Evolutionary conservation across 2,329 filamentous ascomycete species (phyloP).

Genomic region (Cladosporium colombiae): DNA sequence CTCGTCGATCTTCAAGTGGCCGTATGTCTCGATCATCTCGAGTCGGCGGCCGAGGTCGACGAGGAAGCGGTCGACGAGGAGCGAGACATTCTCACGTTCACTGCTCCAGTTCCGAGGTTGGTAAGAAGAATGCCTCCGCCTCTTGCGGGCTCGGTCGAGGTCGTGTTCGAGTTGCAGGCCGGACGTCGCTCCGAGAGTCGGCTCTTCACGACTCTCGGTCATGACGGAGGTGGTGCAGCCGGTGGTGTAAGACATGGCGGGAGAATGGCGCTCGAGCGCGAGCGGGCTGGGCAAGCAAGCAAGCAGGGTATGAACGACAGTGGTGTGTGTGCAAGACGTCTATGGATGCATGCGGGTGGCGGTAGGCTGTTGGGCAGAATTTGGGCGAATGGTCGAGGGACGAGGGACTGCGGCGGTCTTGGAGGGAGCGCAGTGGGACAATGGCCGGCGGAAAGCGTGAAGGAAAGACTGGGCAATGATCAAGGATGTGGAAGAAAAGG

Average conservation of each 20-base stretch:
- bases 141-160: slow-evolving; percentile 39
- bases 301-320: not conserved
- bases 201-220: slow-evolving; percentile 46
- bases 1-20: slow-evolving; percentile 78
- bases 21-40: slow-evolving; percentile 85
- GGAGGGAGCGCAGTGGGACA: not conserved
- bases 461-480: not conserved
- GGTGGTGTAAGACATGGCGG: slow-evolving; percentile 14
- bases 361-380: not conserved
- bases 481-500: not conserved
- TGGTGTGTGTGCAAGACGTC: not conserved
- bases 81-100: slow-evolving; percentile 51
- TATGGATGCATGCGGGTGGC: slow-evolving; percentile 1
- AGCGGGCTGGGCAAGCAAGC: not conserved
- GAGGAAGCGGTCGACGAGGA: slow-evolving; percentile 72
- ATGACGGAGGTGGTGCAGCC: slow-evolving; percentile 20
- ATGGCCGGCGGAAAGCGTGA: not conserved
- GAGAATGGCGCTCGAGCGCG: not conserved
- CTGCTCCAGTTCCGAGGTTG: slow-evolving; percentile 45
- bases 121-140: slow-evolving; percentile 51
- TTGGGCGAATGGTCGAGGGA: not conserved
- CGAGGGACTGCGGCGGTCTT: not conserved
- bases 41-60: slow-evolving; percentile 82
- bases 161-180: slow-evolving; percentile 38
- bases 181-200: slow-evolving; percentile 42